These are phyloP conservation scores for Phytophthora fragariae DNA, from an alignment of 352 stramenopile genomes.

Conservation along the genomic window DNA sequence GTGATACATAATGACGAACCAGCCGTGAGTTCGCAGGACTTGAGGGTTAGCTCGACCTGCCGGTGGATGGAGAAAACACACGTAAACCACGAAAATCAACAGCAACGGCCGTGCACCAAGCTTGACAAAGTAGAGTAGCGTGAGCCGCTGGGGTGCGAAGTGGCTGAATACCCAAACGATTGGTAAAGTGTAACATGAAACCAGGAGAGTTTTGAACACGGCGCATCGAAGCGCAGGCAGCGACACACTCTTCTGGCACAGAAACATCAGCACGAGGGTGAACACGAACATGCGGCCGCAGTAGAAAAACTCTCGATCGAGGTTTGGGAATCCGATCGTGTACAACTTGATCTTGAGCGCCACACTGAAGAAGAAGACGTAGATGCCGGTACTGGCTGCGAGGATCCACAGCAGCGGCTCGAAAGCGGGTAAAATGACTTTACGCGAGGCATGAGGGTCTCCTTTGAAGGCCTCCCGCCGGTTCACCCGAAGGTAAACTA, in stretches of 20 bases:
- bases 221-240: constrained; percentile 43
- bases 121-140: constrained; percentile 31
- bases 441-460: constrained; percentile 36
- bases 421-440: constrained; percentile 59
- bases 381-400: constrained; percentile 27
- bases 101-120: constrained; percentile 24
- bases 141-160: not conserved
- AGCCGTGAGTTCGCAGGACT: constrained; percentile 38
- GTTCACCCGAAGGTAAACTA: constrained; percentile 45
- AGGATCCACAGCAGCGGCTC: constrained; percentile 58
- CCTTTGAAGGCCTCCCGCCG: constrained; percentile 45
- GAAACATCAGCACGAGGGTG: constrained; percentile 47
- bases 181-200: constrained; percentile 52
- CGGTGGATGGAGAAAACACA: constrained; percentile 35
- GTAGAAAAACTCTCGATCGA: constrained; percentile 48
- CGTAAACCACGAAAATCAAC: constrained; percentile 34
- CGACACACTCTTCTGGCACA: constrained; percentile 66
- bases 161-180: constrained; percentile 30
- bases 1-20: constrained; percentile 38
- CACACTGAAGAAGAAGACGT: constrained; percentile 49
- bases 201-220: constrained; percentile 37
- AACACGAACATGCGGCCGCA: constrained; percentile 57
- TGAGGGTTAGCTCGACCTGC: constrained; percentile 28
- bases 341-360: constrained; percentile 38
- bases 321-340: constrained; percentile 21